Base-by-base conservation (phyloP, 2,329 filamentous ascomycete genomes). In the Ophiocordyceps robertsii region DNA sequence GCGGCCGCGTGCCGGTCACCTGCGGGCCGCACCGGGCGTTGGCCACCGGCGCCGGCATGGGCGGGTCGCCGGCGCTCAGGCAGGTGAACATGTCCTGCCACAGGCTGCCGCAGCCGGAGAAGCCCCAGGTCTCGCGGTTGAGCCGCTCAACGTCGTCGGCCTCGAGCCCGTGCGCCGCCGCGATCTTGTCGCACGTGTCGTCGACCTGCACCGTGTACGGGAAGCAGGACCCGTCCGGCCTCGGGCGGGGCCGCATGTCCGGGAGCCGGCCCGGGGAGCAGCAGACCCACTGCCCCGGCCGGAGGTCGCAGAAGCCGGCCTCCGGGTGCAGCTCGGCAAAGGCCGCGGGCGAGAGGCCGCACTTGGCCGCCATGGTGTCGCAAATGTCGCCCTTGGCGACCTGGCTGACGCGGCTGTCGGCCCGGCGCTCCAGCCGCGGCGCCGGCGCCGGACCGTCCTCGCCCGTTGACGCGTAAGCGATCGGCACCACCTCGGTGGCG, bases 181-280 rank as follows among this genome's bases (percentile, higher is more conserved):
- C 56, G 0, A 69, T 52, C 6, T 2, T 40, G 27, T 46, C 47
- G 47, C 66, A 69, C 1, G 44, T 48, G 29, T 67, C 63, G 0
- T 52, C 55, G 0, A 46, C 38, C 39, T 55, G 45, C 17, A 66
- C 56, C 0, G 43, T 49, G 44, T 66, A 61, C 3, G 27, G 14
- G 12, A 12, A 9, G 37, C 37, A 69, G 0, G 54, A 53, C 1
- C 64, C 64, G 30, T 67, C 58, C 2, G 49, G 40, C 29, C 51
- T 46, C 1, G 58, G 57, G 49, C 62, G 50, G 1, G 64, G 64
- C 1, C 42, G 47, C n/a, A 54, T 43, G 40, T 61, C 55, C 0
- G 63, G 63, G 1, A 64, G 49, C 0, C 47, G 51, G 3, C 65
- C 65, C 1, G 50, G 30, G 9, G 54, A 56, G 44, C 63, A 67